Conservation (phyloP, 2,329 filamentous ascomycete species). For the Cladosporium sp. region DNA sequence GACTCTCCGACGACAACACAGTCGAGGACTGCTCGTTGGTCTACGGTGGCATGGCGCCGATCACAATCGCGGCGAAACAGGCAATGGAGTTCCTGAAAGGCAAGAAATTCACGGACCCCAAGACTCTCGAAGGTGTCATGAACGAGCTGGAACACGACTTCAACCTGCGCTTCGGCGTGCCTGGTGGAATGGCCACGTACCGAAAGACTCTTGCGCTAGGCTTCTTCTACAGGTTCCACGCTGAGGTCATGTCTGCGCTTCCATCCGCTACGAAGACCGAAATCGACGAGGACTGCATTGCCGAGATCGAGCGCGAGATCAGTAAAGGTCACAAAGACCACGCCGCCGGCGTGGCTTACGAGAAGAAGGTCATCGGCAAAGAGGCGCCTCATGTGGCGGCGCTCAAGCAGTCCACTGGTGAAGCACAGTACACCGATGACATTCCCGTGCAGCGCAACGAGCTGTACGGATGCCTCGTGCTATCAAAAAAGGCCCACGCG, state of each 20-base stretch:
- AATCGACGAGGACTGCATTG: constrained; percentile 71
- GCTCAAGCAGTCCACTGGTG: constrained; percentile 88
- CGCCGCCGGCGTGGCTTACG: constrained; percentile 72
- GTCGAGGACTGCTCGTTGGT: constrained; percentile 78
- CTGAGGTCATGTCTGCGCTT: constrained; percentile 73
- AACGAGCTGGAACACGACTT: constrained; percentile 87
- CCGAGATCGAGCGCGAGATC: constrained; percentile 81
- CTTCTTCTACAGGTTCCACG: constrained; percentile 97
- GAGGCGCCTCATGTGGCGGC: constrained; percentile 86
- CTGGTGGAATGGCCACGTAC: constrained; percentile 96
- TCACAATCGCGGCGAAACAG: constrained; percentile 81
- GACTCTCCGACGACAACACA: constrained; percentile 65
- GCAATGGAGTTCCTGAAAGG: constrained; percentile 73
- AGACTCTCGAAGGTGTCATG: constrained; percentile 88
- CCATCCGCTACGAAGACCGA: constrained; percentile 46
- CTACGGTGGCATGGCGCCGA: constrained; percentile 93
- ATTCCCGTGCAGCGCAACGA: constrained; percentile 86
- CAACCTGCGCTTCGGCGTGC: constrained; percentile 83
- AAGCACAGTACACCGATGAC: constrained; percentile 95
- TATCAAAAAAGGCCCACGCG: constrained; percentile 86
- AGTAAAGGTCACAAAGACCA: constrained; percentile 79
- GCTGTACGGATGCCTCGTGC: constrained; percentile 80
- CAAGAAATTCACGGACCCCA: constrained; percentile 74
- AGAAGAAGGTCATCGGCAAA: constrained; percentile 80
- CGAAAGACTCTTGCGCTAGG: constrained; percentile 84